Base-by-base conservation (phyloP, 2,329 filamentous ascomycete species). In the Claviceps monticola region DNA sequence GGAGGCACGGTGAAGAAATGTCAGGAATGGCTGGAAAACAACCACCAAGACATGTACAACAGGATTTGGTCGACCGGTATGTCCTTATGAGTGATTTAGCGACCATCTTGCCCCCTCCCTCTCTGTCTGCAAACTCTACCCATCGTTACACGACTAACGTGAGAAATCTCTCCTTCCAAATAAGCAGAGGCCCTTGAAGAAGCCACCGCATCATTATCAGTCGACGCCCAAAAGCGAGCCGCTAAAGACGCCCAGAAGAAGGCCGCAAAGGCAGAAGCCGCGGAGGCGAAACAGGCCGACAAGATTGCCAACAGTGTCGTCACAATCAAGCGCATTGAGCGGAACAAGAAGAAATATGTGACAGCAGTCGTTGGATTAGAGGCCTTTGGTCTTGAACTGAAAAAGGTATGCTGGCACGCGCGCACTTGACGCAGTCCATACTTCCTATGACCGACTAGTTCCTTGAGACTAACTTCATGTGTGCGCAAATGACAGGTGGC, bases 221-320 rank as follows among this genome's bases (percentile, higher is more conserved):
- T 97, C 64, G 88, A 93, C 56, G 91, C 89, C 49, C 89, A 95
- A 68, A 91, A 96, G 73, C 86, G 91, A 61, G 91, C 90, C 51
- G 89, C 88, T 57, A 96, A 96, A 69, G 93, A 98, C 68, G 89
- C 91, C 37, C 84, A 88, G 62, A 98, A 97, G 76, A 97, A 98
- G 72, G 86, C 91, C 39, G 88, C 89, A 53, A 96, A 95, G 73
- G 93, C 93, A 50, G 88, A 89, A 58, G 84, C 89, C 26, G 84
- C 82, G 19, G 91, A 95, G 70, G 80, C 84, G 56, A 88, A 89
- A 65, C 83, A 90, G 57, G 83, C 83, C 23, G 88, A 90, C 65
- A 83, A 85, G 64, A 85, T 91, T 59, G 88, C 88, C 39, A 81
- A 85, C 55, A 87, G 85, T 57, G 85, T 89, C 63, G 74, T 98